Base-by-base conservation (phyloP, 352 stramenopile species). In the Pythium vanterpoolii region DNA sequence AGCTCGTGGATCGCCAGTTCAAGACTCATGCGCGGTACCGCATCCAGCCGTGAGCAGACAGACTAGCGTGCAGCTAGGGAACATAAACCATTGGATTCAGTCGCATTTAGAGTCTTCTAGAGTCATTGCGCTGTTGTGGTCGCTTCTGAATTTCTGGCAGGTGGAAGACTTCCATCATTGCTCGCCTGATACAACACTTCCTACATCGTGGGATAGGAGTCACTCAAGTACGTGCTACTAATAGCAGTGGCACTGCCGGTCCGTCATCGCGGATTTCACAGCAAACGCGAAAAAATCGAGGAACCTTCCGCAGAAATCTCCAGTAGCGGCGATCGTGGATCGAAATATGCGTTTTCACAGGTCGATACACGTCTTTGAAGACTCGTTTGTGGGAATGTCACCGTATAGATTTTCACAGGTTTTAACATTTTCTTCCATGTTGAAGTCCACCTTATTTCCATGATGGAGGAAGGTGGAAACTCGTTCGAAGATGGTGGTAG, bases 1-100 rank as follows among this genome's bases (percentile, higher is more conserved):
- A 77, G 56, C 69, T 90, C 23, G 42, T 69, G 44, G 54, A 60
- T 48, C 62, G 55, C 16, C 62, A 69, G 42, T 43, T 63, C 47
- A 54, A 60, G 54, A 50, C 16, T 23, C 62, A 60, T 18, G 28
- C n/a, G n/a, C 54, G 49, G 33, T 69, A 69, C 40, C 54, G 46
- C 40, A 30, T 63, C 5, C 48, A 55, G 21, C 55, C 47, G 34
- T 69, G 45, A 53, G 3, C 28, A 56, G 16, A 31, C n/a, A 54
- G 11, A 42, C 18, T 36, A 40, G 31, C 24, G 19, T 13, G 19
- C 46, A 31, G n/a, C 5, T 10, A 21, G 19, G 28, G 28, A 18
- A 44, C 5, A 21, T 42, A 13, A 42, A 18, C 7, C 34, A 16
- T 18, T n/a, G 31, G 1, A 11, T 42, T 18, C 34, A 42, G 34